Percentiles rank a stretch among this genome's conserved stretches.
Evolutionary conservation across 495 filamentous ascomycete species (phyloP).

Genomic region (Penicillium desertorum): DNA sequence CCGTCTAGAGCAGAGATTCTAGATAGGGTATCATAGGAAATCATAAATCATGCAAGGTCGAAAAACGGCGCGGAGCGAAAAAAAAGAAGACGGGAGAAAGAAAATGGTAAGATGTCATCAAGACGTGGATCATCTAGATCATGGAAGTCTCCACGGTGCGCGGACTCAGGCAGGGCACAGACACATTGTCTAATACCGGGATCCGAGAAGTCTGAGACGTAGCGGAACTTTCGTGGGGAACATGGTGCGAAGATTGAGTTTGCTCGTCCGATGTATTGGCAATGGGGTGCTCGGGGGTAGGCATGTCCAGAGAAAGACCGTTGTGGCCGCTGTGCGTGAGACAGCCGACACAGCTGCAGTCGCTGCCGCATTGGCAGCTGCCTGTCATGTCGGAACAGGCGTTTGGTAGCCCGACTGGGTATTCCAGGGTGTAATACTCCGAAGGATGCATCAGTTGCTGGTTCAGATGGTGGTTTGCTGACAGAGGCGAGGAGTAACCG

Average conservation of each 20-base stretch:
- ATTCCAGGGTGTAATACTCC: constrained; percentile 49
- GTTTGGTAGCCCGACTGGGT: constrained; percentile 42
- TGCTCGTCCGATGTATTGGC: constrained; percentile 8
- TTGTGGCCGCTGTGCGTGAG: constrained; percentile 51
- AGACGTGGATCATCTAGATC: constrained; percentile 17
- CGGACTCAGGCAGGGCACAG: constrained; percentile 25
- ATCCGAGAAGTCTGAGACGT: constrained; percentile 15
- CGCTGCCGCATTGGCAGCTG: constrained; percentile 50
- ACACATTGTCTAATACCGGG: constrained; percentile 21
- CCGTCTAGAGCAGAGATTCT: constrained; percentile 22
- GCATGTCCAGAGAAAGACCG: constrained; percentile 30
- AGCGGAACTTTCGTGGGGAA: constrained; percentile 1
- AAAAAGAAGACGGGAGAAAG: neutral
- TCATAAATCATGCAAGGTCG: constrained; percentile 26
- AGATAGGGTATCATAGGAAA: constrained; percentile 35
- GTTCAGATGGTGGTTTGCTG: constrained; percentile 24
- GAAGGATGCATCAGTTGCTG: constrained; percentile 44
- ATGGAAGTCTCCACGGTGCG: constrained; percentile 26
- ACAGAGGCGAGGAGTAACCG: constrained; percentile 32
- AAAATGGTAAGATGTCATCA: neutral
- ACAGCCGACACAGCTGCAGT: constrained; percentile 53
- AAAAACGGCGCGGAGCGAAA: neutral
- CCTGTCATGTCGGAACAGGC: constrained; percentile 46
- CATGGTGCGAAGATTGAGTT: constrained; percentile 2
- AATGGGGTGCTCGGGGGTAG: constrained; percentile 9